Percentiles rank a stretch among this genome's conserved stretches.
These are phyloP conservation scores for Gomphus bonarii DNA, from an alignment of 1,284 basidiomycete species.

Conservation along the genomic window DNA sequence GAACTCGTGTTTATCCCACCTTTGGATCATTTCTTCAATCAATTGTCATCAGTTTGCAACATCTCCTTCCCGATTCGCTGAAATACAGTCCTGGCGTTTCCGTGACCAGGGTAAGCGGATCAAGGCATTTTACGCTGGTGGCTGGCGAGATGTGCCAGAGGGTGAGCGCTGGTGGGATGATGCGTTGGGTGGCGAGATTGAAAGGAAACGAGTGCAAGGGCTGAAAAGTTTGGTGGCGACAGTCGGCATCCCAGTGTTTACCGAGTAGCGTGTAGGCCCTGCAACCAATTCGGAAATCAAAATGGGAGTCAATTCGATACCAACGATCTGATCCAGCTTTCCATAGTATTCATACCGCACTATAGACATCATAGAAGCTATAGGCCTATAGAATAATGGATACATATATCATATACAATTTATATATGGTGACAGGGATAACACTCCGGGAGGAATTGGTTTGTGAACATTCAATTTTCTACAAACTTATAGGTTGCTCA, in stretches of 20 bases:
- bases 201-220: neutral
- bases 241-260: neutral
- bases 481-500: no score
- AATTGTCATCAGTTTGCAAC: constrained; percentile 18
- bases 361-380: no score
- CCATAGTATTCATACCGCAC: no score
- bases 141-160: constrained; percentile 46
- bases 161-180: constrained; percentile 55
- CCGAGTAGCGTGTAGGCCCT: no score
- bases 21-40: neutral
- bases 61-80: constrained; percentile 44
- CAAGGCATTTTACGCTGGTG: constrained; percentile 36
- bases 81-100: constrained; percentile 30
- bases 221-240: neutral
- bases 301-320: no score
- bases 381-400: no score
- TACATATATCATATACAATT: no score
- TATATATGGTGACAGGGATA: no score
- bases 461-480: no score
- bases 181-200: constrained; percentile 32
- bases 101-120: constrained; percentile 31
- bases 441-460: no score
- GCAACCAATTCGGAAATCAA: no score
- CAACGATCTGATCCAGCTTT: no score
- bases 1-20: neutral